Conservation (phyloP, 192 early-diverging fungal species). For the Rhizoclosmatium globosum region DNA sequence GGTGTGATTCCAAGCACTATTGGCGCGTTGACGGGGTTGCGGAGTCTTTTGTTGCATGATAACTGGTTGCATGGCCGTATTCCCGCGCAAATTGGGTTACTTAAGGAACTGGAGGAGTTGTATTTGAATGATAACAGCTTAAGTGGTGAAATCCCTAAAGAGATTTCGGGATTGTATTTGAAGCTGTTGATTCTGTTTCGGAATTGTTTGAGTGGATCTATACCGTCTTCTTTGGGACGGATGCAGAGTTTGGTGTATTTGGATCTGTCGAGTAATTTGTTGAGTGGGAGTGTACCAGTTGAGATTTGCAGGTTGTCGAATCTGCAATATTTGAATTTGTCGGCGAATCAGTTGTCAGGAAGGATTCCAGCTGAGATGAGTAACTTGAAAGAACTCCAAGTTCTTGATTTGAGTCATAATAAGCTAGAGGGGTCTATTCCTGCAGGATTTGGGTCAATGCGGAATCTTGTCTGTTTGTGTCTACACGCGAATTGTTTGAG, state of each 20-base stretch:
- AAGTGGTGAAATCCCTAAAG: constrained; percentile 22
- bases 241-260: background rate
- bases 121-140: constrained; percentile 28
- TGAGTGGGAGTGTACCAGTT: background rate
- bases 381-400: background rate
- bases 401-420: background rate
- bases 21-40: background rate
- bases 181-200: background rate
- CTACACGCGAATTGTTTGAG: background rate
- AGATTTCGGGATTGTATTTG: background rate
- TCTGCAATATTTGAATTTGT: background rate
- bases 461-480: background rate
- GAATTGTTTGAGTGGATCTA: constrained; percentile 11
- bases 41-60: background rate
- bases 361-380: background rate
- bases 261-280: background rate
- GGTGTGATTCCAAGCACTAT: constrained; percentile 16
- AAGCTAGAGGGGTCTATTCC: background rate
- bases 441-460: background rate
- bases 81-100: constrained; percentile 13
- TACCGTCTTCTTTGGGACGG: constrained; percentile 4
- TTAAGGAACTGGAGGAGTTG: constrained; percentile 22
- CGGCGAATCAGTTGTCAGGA: background rate
- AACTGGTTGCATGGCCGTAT: constrained; percentile 25
- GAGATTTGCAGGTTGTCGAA: background rate